Evolutionary conservation across 148 eudicot genomes (phyloP).

Genomic region (Rhododendron mucronatum): DNA sequence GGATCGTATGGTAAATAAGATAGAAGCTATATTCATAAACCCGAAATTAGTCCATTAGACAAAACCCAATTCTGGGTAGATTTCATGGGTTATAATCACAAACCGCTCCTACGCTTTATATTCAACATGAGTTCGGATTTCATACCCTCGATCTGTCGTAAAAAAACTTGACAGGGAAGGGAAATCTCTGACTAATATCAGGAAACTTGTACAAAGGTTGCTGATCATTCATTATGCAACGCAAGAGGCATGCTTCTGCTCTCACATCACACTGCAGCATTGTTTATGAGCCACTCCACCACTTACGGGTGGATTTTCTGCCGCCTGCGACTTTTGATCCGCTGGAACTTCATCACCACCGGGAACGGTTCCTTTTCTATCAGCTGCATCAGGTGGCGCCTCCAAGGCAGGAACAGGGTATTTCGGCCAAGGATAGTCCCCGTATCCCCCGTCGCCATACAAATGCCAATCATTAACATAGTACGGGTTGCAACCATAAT

Average conservation of each 20-base stretch:
- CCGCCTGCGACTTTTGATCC: neutral
- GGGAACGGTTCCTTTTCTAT: neutral
- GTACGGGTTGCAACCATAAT: neutral
- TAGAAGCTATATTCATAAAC: neutral
- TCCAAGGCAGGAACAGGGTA: neutral
- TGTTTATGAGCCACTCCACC: neutral
- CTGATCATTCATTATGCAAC: neutral
- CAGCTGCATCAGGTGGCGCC: neutral
- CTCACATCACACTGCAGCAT: slow-evolving; percentile 9
- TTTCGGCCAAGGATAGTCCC: neutral
- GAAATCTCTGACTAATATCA: neutral
- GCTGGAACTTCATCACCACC: neutral
- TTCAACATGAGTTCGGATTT: neutral
- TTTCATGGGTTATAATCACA: neutral
- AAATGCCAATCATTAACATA: neutral
- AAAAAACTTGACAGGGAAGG: neutral
- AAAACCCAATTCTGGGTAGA: neutral
- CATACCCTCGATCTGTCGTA: neutral
- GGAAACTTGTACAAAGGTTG: neutral
- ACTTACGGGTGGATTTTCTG: neutral
- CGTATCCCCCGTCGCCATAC: neutral
- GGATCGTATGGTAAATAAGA: neutral
- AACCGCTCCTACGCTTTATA: neutral
- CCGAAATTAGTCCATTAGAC: neutral
- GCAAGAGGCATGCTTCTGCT: neutral